A percentile compares a stretch with the other conserved stretches of the same genome.
Conservation (phyloP, 2,329 filamentous ascomycete species). For the Sporothrix phasma region DNA sequence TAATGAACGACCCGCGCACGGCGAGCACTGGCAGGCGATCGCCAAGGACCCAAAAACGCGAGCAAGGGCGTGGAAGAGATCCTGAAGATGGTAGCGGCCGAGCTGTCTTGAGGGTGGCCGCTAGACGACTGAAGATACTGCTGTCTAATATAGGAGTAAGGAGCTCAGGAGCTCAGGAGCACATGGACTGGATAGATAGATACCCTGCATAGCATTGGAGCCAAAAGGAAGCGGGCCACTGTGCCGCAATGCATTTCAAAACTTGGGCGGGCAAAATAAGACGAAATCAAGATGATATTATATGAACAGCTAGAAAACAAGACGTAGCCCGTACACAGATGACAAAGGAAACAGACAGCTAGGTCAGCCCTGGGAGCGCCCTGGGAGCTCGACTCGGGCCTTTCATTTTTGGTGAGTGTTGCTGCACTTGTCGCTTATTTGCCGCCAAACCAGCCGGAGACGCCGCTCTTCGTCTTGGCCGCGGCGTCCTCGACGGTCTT, state of each 20-base stretch:
- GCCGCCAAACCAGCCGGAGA: conserved; percentile 78
- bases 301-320: neutral
- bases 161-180: too few relatives aligned
- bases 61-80: conserved; percentile 68
- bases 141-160: too few relatives aligned
- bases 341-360: neutral
- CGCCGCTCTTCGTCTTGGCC: conserved; percentile 70
- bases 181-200: conserved; percentile 10
- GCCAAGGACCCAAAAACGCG: conserved; percentile 80
- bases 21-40: conserved; percentile 81
- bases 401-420: neutral
- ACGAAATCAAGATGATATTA: neutral
- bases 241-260: neutral
- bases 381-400: neutral
- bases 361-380: neutral
- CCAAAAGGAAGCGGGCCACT: neutral
- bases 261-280: neutral
- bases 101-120: conserved; percentile 18
- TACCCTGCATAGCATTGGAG: conserved; percentile 7
- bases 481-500: conserved; percentile 69
- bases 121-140: neutral
- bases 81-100: conserved; percentile 62
- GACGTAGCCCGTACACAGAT: neutral
- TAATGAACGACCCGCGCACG: conserved; percentile 79
- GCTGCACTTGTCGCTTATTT: conserved; percentile 31